Evolutionary conservation across 306 rosid species (phyloP).

Genomic region (Lotus japonicus): DNA sequence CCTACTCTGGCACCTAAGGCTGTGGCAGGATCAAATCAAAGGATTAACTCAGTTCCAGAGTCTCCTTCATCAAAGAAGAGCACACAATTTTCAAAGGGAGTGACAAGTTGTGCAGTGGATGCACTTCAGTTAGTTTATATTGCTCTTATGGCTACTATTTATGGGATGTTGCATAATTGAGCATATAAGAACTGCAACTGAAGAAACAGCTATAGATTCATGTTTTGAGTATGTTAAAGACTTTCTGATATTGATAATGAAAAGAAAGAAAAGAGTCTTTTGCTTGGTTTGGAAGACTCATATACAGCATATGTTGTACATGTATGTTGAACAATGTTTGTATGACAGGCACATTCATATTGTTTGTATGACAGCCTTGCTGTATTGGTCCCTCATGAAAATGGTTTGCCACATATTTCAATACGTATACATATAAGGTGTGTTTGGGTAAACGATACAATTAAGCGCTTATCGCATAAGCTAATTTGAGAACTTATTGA

Average conservation of each 20-base stretch:
- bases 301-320: neutral
- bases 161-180: constrained; percentile 20
- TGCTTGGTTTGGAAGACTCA: neutral
- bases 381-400: neutral
- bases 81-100: constrained; percentile 36
- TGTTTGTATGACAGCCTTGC: neutral
- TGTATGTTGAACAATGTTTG: constrained; percentile 13
- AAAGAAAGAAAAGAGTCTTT: neutral
- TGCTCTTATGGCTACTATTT: neutral
- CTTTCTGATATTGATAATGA: neutral
- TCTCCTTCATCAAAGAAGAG: constrained; percentile 46
- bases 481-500: too few relatives aligned
- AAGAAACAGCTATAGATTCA: neutral
- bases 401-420: neutral
- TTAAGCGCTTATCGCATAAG: too few relatives aligned
- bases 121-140: constrained; percentile 3
- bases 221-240: neutral
- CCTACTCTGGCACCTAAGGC: constrained; percentile 44
- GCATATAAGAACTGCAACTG: neutral
- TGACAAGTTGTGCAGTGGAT: neutral
- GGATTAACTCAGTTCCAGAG: constrained; percentile 16
- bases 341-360: neutral
- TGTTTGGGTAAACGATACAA: too few relatives aligned
- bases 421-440: neutral
- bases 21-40: constrained; percentile 18